Evolutionary conservation across 1,284 basidiomycete genomes (phyloP).

Genomic region (Somion occarium): DNA sequence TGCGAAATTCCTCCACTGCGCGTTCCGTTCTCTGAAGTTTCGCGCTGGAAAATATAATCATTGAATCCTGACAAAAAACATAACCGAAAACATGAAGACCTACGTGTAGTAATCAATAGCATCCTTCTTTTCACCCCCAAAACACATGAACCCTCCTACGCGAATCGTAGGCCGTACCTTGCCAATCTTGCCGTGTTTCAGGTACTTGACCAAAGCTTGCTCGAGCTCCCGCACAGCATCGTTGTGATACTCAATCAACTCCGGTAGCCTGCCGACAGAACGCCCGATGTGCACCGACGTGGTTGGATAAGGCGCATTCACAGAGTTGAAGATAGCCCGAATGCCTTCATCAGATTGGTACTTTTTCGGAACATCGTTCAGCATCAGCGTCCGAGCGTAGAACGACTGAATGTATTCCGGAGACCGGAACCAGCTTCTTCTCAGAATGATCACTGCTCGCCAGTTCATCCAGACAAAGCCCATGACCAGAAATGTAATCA

Average conservation of each 20-base stretch:
- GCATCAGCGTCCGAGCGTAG: constrained; percentile 75
- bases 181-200: constrained; percentile 72
- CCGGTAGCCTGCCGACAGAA: constrained; percentile 69
- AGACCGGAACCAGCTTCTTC: constrained; percentile 70
- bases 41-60: constrained; percentile 34
- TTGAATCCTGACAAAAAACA: background rate
- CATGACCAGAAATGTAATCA: constrained; percentile 65
- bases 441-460: constrained; percentile 66
- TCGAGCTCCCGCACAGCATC: constrained; percentile 83
- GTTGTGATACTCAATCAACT: constrained; percentile 84
- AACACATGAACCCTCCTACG: constrained; percentile 68
- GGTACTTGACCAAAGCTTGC: constrained; percentile 76
- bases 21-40: constrained; percentile 74
- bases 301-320: constrained; percentile 79
- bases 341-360: constrained; percentile 76
- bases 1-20: constrained; percentile 76
- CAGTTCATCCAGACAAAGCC: constrained; percentile 69
- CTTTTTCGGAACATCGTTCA: constrained; percentile 71
- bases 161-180: constrained; percentile 72
- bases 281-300: constrained; percentile 82
- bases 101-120: constrained; percentile 84
- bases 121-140: constrained; percentile 73
- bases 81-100: constrained; percentile 21
- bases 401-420: constrained; percentile 73
- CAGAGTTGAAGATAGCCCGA: constrained; percentile 61